Evolutionary conservation across 495 filamentous ascomycete species (phyloP).

Genomic region (Parachaetomium inaequale): DNA sequence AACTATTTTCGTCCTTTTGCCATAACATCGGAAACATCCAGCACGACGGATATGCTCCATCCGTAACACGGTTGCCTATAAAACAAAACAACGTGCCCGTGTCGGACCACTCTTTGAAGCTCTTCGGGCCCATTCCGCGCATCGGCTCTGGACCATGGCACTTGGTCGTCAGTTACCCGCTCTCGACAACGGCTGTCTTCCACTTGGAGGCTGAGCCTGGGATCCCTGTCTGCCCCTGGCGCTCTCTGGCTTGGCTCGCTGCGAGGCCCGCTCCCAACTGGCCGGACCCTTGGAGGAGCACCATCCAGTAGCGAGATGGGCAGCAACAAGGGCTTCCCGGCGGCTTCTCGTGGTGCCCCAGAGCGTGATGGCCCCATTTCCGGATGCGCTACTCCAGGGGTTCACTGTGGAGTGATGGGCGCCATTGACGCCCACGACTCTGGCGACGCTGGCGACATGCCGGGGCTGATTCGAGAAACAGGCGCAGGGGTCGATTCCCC

Average conservation of each 20-base stretch:
- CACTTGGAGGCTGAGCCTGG: conserved; percentile 3
- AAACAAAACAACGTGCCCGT: not conserved
- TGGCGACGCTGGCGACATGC: not conserved
- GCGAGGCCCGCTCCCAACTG: conserved; percentile 13
- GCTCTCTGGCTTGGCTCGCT: not conserved
- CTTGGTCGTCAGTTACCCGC: not conserved
- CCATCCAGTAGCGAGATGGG: conserved; percentile 23
- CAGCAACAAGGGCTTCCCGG: conserved; percentile 2
- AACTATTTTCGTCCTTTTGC: not conserved
- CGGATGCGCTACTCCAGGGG: conserved; percentile 6
- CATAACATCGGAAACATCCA: not conserved
- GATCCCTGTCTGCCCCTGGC: conserved; percentile 1
- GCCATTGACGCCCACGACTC: conserved; percentile 4
- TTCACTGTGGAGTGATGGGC: conserved; percentile 5
- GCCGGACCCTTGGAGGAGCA: conserved; percentile 9
- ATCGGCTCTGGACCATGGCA: not conserved
- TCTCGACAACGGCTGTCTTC: not conserved
- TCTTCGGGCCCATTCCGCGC: not conserved
- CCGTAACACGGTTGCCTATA: not conserved
- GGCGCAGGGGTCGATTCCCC: conserved; percentile 9
- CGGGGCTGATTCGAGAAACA: not conserved
- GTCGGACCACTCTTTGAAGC: not conserved
- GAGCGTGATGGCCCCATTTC: conserved; percentile 12
- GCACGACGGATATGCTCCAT: not conserved
- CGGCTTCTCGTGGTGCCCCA: conserved; percentile 1